Evolutionary conservation across 164 flowering plant species (phyloP).

Genomic region (Piper betle): DNA sequence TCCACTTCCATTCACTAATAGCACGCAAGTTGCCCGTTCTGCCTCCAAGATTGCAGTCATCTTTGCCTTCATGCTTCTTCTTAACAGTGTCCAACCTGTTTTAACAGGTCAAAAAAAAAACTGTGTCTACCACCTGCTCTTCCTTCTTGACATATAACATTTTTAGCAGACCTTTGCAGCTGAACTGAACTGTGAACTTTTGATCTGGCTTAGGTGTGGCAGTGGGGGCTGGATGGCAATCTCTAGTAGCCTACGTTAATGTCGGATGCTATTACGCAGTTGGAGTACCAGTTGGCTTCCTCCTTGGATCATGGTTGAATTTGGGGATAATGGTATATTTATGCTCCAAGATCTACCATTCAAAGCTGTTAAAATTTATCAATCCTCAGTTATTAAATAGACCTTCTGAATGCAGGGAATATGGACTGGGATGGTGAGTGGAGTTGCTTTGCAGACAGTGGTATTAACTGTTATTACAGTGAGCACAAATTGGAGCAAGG

Average conservation of each 20-base stretch:
- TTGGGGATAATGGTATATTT: slow-evolving; percentile 33
- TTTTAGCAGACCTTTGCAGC: not conserved
- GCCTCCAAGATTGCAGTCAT: slow-evolving; percentile 38
- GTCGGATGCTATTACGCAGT: slow-evolving; percentile 46
- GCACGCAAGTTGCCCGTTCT: slow-evolving; percentile 19
- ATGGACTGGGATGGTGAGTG: slow-evolving; percentile 23
- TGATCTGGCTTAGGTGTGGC: slow-evolving; percentile 40
- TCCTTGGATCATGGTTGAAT: slow-evolving; percentile 26
- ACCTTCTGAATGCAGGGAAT: slow-evolving; percentile 15
- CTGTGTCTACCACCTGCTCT: not conserved
- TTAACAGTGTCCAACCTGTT: slow-evolving; percentile 50
- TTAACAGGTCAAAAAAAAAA: slow-evolving; percentile 29
- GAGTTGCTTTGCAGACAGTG: slow-evolving; percentile 19
- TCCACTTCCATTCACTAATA: slow-evolving; percentile 34
- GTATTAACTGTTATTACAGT: slow-evolving; percentile 14
- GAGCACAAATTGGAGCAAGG: slow-evolving; percentile 21
- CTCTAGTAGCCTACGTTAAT: slow-evolving; percentile 47
- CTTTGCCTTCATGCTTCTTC: slow-evolving; percentile 33
- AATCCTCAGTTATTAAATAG: not conserved
- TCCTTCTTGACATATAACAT: too few relatives aligned
- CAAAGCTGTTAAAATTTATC: too few relatives aligned
- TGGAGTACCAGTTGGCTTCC: slow-evolving; percentile 50
- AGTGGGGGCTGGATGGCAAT: slow-evolving; percentile 73
- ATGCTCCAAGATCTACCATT: too few relatives aligned
- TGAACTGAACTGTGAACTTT: not conserved